Percentiles rank a stretch among this genome's conserved stretches.
phyloP scores from a whole-genome alignment of 148 eudicot species.

The Spergularia marina region DNA sequence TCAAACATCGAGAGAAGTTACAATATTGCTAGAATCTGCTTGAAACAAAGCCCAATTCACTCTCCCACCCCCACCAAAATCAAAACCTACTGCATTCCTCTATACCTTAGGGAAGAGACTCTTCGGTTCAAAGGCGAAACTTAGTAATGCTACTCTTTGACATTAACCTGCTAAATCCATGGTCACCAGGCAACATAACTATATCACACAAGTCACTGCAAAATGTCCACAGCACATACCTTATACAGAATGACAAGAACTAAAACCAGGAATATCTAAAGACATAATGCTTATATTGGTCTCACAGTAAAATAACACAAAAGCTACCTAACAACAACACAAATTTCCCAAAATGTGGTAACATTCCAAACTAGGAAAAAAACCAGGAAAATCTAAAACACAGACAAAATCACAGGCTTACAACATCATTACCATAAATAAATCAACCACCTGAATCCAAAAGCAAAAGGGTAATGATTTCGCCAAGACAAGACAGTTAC shows the following conservation, averaged over 20 bases:
- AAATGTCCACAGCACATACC: neutral
- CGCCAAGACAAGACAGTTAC: too few relatives aligned
- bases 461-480: neutral
- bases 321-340: neutral
- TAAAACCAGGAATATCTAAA: neutral
- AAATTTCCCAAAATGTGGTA: neutral
- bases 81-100: neutral
- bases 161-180: too few relatives aligned
- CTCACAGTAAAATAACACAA: neutral
- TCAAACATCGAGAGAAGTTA: neutral
- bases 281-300: slow-evolving; percentile 7
- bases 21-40: neutral
- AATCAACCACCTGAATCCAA: neutral
- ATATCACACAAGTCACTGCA: neutral
- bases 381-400: neutral
- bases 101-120: neutral
- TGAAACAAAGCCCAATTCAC: neutral
- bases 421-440: neutral
- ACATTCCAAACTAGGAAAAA: neutral
- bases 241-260: neutral
- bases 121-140: too few relatives aligned
- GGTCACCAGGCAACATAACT: neutral
- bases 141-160: too few relatives aligned
- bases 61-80: neutral
- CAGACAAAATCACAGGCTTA: neutral